Base-by-base conservation (phyloP, 305 asterid genomes). In the Solanum hybrid region DNA sequence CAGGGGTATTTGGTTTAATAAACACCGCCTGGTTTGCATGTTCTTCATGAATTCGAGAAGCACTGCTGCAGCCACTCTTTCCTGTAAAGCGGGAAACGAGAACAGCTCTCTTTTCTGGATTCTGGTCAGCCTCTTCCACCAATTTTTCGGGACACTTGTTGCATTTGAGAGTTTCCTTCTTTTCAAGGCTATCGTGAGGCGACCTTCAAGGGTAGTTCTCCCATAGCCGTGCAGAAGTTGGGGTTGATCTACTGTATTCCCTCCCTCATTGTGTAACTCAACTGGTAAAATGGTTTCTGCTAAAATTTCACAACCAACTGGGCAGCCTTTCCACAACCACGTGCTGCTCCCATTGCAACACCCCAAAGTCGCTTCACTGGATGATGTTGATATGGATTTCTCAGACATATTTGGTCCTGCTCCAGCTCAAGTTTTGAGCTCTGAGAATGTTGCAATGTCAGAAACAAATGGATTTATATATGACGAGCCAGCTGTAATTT, bases 11-110 rank as follows among this genome's bases (percentile, higher is more conserved):
- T 89, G 87, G 13, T 36, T 20, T 75, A 65, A 91, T 88, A 79
- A 88, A 77, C 79, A 65, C 91, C 91, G 91, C 93, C 89, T 88
- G 72, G 90, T 89, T 91, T 90, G 90, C 93, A 93, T 78, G 94
- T 92, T 91, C 94, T 96, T 95, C 98, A 96, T 97, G 98, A 95
- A 92, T 95, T 94, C 98, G 51, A 96, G 92, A 92, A 92, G 91
- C 93, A 72, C 94, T 92, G 95, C 92, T 93, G 95, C 89, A 91
- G 91, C 96, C 82, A 45, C 92, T 86, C 98, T 97, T 97, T 97
- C 98, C 98, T 95, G 94, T 91, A 90, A 89, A 90, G 81, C 89
- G 94, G 99, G 99, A 94, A 97, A 95, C 97, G 93, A 94, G 85
- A 93, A 91, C 91, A 93, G 91, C 91, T 87, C 90, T 12, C 92